Evolutionary conservation across 2,329 filamentous ascomycete species (phyloP).

Genomic region (Botrytis porri): DNA sequence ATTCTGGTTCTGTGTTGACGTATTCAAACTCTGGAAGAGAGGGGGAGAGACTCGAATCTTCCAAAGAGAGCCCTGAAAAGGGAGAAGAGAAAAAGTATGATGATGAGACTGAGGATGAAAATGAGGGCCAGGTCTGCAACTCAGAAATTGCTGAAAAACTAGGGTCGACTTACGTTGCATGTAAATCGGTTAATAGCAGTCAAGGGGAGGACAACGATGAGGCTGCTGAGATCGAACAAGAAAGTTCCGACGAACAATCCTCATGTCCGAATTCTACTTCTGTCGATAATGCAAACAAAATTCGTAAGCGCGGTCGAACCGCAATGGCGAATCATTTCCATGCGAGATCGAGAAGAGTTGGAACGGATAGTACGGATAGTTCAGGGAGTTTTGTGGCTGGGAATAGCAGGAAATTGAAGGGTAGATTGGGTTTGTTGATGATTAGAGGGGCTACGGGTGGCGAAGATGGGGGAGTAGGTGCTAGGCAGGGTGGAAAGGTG

Average conservation of each 20-base stretch:
- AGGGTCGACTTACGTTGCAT: neutral
- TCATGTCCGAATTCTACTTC: neutral
- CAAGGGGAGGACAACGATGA: neutral
- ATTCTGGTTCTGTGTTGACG: neutral
- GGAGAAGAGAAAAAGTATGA: neutral
- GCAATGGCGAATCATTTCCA: slow-evolving; percentile 11
- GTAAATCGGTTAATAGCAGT: neutral
- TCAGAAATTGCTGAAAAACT: neutral
- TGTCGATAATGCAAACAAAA: neutral
- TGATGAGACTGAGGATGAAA: neutral
- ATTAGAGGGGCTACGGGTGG: neutral
- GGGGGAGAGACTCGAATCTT: too few relatives aligned
- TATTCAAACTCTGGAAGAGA: neutral
- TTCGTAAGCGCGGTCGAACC: neutral
- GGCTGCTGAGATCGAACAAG: neutral
- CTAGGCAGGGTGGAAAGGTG: neutral
- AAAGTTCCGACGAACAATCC: neutral
- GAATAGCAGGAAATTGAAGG: neutral
- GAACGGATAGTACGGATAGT: neutral
- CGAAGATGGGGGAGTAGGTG: neutral
- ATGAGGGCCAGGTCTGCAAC: neutral
- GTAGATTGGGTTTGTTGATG: slow-evolving; percentile 5
- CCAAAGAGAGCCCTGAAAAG: rapidly evolving
- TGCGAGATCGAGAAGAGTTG: neutral
- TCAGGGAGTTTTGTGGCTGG: neutral